Evolutionary conservation across 2,329 filamentous ascomycete genomes (phyloP).

Genomic region (Kalmusia sp.): DNA sequence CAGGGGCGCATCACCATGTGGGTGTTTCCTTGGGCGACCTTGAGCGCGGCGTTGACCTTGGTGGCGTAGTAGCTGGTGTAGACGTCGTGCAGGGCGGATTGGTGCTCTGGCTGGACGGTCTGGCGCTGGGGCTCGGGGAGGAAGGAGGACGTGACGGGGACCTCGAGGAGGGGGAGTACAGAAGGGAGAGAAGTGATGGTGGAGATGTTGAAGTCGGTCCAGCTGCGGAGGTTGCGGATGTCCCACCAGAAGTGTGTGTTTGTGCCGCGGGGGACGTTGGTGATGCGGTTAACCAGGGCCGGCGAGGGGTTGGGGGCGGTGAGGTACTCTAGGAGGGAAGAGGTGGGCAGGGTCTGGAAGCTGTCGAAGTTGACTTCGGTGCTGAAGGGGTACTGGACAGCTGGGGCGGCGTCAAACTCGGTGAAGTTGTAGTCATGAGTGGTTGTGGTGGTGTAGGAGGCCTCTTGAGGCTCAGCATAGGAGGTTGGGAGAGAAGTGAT

Average conservation of each 20-base stretch:
- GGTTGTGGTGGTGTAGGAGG: conserved; percentile 37
- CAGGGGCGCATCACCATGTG: conserved; percentile 59
- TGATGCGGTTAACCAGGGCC: conserved; percentile 79
- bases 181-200: conserved; percentile 76
- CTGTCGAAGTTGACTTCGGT: conserved; percentile 48
- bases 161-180: conserved; percentile 72
- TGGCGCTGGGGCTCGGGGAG: conserved; percentile 66
- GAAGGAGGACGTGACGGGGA: conserved; percentile 64
- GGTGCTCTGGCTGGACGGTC: conserved; percentile 77
- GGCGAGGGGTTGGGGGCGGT: conserved; percentile 81
- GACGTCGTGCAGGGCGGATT: conserved; percentile 76
- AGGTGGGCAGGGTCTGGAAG: conserved; percentile 56
- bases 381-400: conserved; percentile 53
- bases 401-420: conserved; percentile 46
- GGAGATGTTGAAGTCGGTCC: conserved; percentile 78
- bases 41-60: conserved; percentile 85
- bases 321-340: conserved; percentile 79
- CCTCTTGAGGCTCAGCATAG: conserved; percentile 40
- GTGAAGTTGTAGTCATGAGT: conserved; percentile 43
- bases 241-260: conserved; percentile 97
- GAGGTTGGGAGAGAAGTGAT: conserved; percentile 47
- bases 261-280: conserved; percentile 71
- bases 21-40: conserved; percentile 73
- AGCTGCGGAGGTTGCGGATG: conserved; percentile 82
- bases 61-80: conserved; percentile 81